Base-by-base conservation (phyloP, 352 stramenopile genomes). In the Pythium coloratum region DNA sequence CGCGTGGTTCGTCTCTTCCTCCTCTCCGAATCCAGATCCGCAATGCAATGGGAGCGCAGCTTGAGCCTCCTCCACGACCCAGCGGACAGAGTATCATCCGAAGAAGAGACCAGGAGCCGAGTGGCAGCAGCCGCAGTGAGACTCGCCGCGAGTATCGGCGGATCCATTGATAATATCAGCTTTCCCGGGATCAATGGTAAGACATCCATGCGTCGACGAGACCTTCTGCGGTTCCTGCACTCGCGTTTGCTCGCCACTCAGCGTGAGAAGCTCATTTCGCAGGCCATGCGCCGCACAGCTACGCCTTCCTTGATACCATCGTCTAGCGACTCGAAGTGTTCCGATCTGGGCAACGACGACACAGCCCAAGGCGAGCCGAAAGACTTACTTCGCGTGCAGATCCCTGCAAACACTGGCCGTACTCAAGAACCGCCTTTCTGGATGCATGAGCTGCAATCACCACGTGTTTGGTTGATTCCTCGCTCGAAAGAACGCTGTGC, bases 1-100 rank as follows among this genome's bases (percentile, higher is more conserved):
- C 73, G 65, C 46, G 58, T 77, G 9, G 49, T 79, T 55, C 82
- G 78, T 1, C 36, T 88, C 32, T 60, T 78, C 3, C 57, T 88
- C 3, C 10, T 8, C 12, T 24, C 34, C 9, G 32, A 38, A 7
- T 53, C 9, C 2, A n/a, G 46, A 6, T n/a, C 47, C 3, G 20
- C 70, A 18, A 14, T 18, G 6, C 32, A 9, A 6, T 66, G 66
- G 73, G 58, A 67, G 18, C 36, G 55, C 14, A 18, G 32, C 16
- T 14, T 63, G 32, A 53, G 46, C 46, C 18, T 53, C 20, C 18
- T 26, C 6, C 18, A 14, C 18, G 20, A 53, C 14, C 18, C 46
- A 53, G 5, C 46, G 5, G 44, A 51, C 9, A 16, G 44, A 24
- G 24, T 18, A 12, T 24, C 46, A 14, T 26, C 46, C 14, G 20